Conservation (phyloP, 192 early-diverging fungal genomes). For the Chytriomyces sp. region DNA sequence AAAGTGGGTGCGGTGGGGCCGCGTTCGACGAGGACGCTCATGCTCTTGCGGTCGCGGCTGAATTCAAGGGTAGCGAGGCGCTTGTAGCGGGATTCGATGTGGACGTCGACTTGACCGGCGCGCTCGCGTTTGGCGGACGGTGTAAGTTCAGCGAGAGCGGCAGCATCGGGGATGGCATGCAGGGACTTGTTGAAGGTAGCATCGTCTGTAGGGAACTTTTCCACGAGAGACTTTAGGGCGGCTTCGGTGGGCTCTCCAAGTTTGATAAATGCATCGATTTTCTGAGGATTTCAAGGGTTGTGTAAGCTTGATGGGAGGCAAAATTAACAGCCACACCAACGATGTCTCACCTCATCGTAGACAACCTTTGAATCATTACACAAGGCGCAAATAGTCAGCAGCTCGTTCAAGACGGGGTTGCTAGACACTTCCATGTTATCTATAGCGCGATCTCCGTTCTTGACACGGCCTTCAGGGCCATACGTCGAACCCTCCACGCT, state of each 20-base stretch:
- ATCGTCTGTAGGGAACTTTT: constrained; percentile 87
- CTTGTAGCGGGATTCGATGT: constrained; percentile 61
- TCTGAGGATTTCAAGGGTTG: constrained; percentile 19
- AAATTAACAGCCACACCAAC: neutral
- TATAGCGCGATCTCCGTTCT: constrained; percentile 37
- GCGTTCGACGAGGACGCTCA: constrained; percentile 82
- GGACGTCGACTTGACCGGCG: constrained; percentile 72
- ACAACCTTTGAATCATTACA: constrained; percentile 90
- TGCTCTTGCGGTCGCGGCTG: constrained; percentile 96
- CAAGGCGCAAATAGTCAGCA: constrained; percentile 80
- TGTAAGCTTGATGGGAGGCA: neutral
- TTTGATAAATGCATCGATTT: constrained; percentile 63
- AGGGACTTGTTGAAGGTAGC: constrained; percentile 59
- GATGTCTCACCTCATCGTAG: constrained; percentile 69
- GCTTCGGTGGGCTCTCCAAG: constrained; percentile 99
- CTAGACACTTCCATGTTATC: constrained; percentile 47
- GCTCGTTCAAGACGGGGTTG: constrained; percentile 65
- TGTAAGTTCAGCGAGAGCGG: constrained; percentile 32
- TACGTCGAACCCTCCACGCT: constrained; percentile 84
- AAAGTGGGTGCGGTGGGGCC: constrained; percentile 18
- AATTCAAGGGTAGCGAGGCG: constrained; percentile 85
- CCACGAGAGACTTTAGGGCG: constrained; percentile 89
- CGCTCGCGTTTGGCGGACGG: constrained; percentile 31
- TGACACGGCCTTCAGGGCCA: constrained; percentile 76
- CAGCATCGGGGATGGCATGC: constrained; percentile 26